Evolutionary conservation across 2,329 filamentous ascomycete species (phyloP).

Genomic region (Pseudogymnoascus sp.): DNA sequence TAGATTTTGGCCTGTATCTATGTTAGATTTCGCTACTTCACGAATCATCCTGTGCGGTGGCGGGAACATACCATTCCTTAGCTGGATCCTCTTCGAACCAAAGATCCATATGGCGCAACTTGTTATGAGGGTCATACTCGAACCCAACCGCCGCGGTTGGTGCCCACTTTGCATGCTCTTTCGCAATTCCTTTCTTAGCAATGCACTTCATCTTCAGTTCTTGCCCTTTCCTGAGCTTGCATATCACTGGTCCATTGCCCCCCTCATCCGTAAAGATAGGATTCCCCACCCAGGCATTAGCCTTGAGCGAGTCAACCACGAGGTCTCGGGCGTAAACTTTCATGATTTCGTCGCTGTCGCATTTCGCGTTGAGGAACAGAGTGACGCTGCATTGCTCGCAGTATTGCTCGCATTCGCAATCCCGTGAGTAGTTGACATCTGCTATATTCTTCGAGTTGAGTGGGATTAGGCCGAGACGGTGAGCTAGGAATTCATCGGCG

Average conservation of each 20-base stretch:
- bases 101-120: conserved; percentile 81
- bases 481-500: conserved; percentile 90
- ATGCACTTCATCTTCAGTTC: conserved; percentile 86
- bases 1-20: conserved; percentile 63
- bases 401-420: conserved; percentile 94
- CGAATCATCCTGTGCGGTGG: neutral
- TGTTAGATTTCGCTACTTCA: conserved; percentile 12
- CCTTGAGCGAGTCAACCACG: conserved; percentile 59
- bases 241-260: conserved; percentile 74
- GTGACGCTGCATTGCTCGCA: conserved; percentile 88
- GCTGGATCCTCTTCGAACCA: conserved; percentile 86
- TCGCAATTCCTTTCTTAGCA: conserved; percentile 96
- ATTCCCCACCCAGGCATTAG: conserved; percentile 67
- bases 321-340: conserved; percentile 90
- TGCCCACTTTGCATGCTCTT: conserved; percentile 98
- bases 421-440: conserved; percentile 75
- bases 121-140: conserved; percentile 97
- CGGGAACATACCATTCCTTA: conserved; percentile 67
- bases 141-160: conserved; percentile 89
- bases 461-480: conserved; percentile 84
- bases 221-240: conserved; percentile 83
- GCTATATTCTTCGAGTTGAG: conserved; percentile 78
- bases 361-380: conserved; percentile 76
- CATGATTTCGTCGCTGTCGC: conserved; percentile 80
- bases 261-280: conserved; percentile 81